Evolutionary conservation across 1,284 basidiomycete genomes (phyloP).

Genomic region (Fomitopsis pinicola): DNA sequence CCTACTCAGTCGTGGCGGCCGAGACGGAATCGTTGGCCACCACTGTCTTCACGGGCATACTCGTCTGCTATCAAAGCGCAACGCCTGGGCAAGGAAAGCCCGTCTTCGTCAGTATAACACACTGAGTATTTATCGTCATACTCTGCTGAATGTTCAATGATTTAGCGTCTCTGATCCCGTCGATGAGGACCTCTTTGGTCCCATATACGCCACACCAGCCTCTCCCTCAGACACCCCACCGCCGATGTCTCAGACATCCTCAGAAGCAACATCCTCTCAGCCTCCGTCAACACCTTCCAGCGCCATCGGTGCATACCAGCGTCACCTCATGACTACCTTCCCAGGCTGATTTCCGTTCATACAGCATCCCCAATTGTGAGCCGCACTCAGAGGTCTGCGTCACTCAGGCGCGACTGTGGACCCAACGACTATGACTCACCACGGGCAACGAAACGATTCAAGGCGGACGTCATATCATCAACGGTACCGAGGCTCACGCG

Average conservation of each 20-base stretch:
- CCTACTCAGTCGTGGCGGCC: too few relatives aligned
- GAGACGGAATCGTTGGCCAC: too few relatives aligned
- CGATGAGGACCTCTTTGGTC: not conserved
- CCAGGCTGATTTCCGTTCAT: not conserved
- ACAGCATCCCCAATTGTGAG: not conserved
- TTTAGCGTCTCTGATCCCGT: not conserved
- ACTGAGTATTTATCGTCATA: not conserved
- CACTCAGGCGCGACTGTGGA: not conserved
- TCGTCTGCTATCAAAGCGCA: too few relatives aligned
- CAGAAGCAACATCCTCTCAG: not conserved
- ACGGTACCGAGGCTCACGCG: not conserved
- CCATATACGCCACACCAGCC: not conserved
- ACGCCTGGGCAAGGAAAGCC: not conserved
- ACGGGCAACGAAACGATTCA: not conserved
- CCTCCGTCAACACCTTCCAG: not conserved
- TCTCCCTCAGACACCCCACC: not conserved
- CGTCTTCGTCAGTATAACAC: not conserved
- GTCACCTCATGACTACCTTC: not conserved
- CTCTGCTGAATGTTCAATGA: not conserved
- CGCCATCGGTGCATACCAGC: not conserved
- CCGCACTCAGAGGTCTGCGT: not conserved
- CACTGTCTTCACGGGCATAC: too few relatives aligned
- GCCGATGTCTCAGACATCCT: not conserved
- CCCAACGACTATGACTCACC: not conserved
- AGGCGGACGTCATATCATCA: not conserved